Base-by-base conservation (phyloP, 768 basidiomycete genomes). In the Trametes gibbosa region DNA sequence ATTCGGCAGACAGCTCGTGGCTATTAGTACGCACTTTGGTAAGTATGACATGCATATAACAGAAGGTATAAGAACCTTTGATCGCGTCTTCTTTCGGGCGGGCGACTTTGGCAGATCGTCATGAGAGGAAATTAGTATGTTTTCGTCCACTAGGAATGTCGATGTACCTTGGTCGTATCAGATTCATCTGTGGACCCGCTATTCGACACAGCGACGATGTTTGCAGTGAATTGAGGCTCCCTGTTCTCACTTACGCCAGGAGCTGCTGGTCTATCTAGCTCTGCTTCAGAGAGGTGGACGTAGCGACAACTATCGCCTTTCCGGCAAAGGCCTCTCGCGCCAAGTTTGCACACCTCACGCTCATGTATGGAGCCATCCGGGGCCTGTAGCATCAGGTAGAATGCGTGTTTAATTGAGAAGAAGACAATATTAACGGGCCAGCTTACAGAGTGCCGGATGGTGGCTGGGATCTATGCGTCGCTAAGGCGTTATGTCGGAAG, bases 271-370 rank as follows among this genome's bases (percentile, higher is more conserved):
- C 10, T 25, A 1, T 50, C 34, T 2, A 50, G 13, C 12, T 50
- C 9, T 10, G 12, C 34, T 5, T 25, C 21, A n/a, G 35, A n/a
- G 35, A 48, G 27, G 46, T 56, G 54, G 12, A 37, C 45, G 32
- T 19, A 48, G 6, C 46, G 34, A 37, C 54, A 56, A 2, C 17
- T 2, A 17, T 40, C 45, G 9, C 54, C 54, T 19, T 16, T 48
- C 5, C 14, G 35, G 14, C 54, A 56, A 13, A 39, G 21, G 13
- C 54, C 54, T 16, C 19, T 37, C 3, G 37, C 45, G 7, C 24
- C 35, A 23, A 48, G 1, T 16, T 56, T 56, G 46, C 54, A 56
- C 7, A 46, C 46, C 46, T 56, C 54, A 8, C 54, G 54, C 35
- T 56, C 54, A 24, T 5, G 19, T 1, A 56, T 12, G 2, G 54